Evolutionary conservation across 805 yeast genomes (phyloP), one percentile per base, ranked within the genome.

Genomic region (Candida endomychidarum): DNA sequence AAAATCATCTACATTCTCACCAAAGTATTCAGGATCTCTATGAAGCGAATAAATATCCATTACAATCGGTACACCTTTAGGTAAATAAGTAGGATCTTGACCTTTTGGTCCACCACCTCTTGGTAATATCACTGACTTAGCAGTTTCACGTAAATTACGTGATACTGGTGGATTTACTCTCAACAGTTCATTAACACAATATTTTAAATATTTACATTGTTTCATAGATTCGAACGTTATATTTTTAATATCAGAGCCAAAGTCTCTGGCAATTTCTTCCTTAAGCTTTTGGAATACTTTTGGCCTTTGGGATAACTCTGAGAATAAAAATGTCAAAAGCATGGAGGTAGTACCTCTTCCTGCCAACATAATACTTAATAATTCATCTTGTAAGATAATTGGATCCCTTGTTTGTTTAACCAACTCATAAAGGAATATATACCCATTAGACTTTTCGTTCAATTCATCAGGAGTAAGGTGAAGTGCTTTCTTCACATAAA

Each of bases 31-130:
- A 26, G 50, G 10, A 14, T 15, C 41, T 38, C 77, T 65, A 49
- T 76, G 81, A 49, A 71, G 60, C 12, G 63, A 48, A 48, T 65
- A 68, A 7, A 70, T 58, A 14, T 53, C 25, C 51, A 72, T 71
- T 17, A 58, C 51, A 20, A 74, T 66, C 12, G 50, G 49, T 23
- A 65, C 60, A 23, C 78, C 79, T 56, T 74, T 72, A 27, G 58
- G 57, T 17, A 75, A 60, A 39, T 65, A 64, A 1, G 50, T 53
- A 22, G 60, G 60, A 14, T 42, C 37, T 20, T 34, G n/a, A 3
- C 52, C 58, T 31, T 57, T 53, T 4, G 42, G 34, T 3, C 67
- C 67, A 10, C 63, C 63, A 20, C 65, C 65, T 35, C 45, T 47
- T 14, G 65, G 65, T 12, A 60, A 45, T 1, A 58, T 57, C 4